Evolutionary conservation across 2,329 filamentous ascomycete genomes (phyloP), one percentile per base, ranked within the genome.

Genomic region (Colletotrichum sp.): DNA sequence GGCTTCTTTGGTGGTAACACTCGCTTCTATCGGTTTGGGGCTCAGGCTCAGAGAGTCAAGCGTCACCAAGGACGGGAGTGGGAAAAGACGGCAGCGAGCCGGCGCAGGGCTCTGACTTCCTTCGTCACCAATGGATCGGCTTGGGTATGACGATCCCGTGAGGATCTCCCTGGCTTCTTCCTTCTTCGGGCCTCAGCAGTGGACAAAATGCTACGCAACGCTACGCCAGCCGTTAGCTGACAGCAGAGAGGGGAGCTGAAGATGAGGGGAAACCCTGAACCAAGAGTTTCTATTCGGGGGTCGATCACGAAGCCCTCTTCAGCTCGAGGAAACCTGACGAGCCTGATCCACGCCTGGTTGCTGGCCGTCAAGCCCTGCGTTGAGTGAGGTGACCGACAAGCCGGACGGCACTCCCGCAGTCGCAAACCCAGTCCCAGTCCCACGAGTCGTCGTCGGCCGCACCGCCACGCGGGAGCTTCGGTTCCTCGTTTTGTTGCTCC

Each of bases 201-300:
- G 67, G 49, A n/a, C 60, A 65, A 39, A 74, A 39, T n/a, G 71
- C 52, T 69, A 69, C 66, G 57, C 44, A 39, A 62, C 55, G 55
- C 55, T 26, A 59, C 55, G 21, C 21, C 55, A 59, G 55, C 32
- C 32, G 30, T n/a, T 34, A 52, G 57, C 68, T 75, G 32, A 57
- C 21, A 44, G 34, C 16, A 59, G 30, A 69, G 57, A 44, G 65
- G 64, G 24, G 30, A 69, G 28, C 73, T 73, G 64, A 64, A 69
- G 70, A 69, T 69, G 73, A 76, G 73, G 73, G 73, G 73, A 73
- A 76, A 65, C 70, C 70, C 70, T 73, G 73, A 59, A 59, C 18
- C 57, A 63, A 39, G 70, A 36, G n/a, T 64, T 73, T 65, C 73
- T 39, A 60, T 69, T 76, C 57, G 59, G 71, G 39, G 64, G 64